Evolutionary conservation across 768 basidiomycete species (phyloP).

Genomic region (Pleurotus ostreatus): DNA sequence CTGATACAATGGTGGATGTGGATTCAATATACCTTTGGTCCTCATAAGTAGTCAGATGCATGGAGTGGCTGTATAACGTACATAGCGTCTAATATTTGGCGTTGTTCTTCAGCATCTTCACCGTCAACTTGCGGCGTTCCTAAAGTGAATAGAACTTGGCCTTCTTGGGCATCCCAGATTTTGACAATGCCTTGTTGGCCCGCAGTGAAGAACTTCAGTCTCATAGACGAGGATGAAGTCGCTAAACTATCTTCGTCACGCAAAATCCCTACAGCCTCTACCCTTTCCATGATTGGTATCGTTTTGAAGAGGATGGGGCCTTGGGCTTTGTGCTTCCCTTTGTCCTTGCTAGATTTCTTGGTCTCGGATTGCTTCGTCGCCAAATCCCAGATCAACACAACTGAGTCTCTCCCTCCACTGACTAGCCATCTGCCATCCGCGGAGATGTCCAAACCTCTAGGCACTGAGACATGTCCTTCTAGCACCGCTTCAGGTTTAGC

Average conservation of each 20-base stretch:
- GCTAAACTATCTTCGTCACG: conserved; percentile 43
- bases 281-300: conserved; percentile 76
- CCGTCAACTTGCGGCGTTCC: conserved; percentile 46
- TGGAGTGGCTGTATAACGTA: conserved; percentile 38
- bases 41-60: conserved; percentile 4
- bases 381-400: conserved; percentile 91
- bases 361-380: conserved; percentile 25
- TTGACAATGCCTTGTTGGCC: conserved; percentile 86
- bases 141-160: conserved; percentile 57
- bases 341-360: conserved; percentile 37
- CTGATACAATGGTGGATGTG: conserved; percentile 64
- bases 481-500: conserved; percentile 75
- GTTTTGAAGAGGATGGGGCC: conserved; percentile 70
- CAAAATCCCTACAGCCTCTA: conserved; percentile 82
- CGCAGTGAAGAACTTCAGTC: conserved; percentile 77
- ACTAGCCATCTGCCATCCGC: conserved; percentile 85
- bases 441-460: conserved; percentile 84
- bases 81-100: conserved; percentile 81
- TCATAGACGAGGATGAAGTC: conserved; percentile 31
- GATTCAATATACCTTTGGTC: conserved; percentile 61
- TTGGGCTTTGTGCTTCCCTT: conserved; percentile 43
- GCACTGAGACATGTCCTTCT: conserved; percentile 94
- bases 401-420: conserved; percentile 89
- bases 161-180: conserved; percentile 78
- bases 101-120: conserved; percentile 65